Percentiles rank a stretch among this genome's conserved stretches.
These are phyloP conservation scores for Curvularia sp. DNA, from an alignment of 2,329 filamentous ascomycete genomes.

Conservation along the genomic window DNA sequence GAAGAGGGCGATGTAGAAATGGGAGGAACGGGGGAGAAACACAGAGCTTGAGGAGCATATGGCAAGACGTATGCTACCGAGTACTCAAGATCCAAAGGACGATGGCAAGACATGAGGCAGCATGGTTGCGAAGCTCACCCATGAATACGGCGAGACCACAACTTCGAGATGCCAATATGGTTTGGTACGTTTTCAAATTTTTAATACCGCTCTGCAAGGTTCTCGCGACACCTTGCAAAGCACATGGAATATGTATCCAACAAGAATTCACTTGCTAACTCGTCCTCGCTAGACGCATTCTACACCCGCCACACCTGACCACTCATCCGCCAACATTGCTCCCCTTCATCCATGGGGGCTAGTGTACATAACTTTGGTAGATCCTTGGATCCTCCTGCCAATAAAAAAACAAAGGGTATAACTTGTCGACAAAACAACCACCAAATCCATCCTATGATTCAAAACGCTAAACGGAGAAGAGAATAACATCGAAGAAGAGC, in stretches of 20 bases:
- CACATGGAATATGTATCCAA: conserved; percentile 26
- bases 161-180: neutral
- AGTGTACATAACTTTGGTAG: conserved; percentile 37
- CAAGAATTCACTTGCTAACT: conserved; percentile 20
- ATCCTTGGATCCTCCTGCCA: conserved; percentile 27
- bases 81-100: neutral
- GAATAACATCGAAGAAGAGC: conserved; percentile 18
- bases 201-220: conserved; percentile 13
- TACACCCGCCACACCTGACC: neutral
- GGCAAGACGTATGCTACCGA: neutral
- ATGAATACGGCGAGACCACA: neutral
- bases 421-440: conserved; percentile 32
- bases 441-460: conserved; percentile 23
- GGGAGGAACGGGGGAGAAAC: conserved; percentile 38
- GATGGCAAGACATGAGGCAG: neutral
- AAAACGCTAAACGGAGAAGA: conserved; percentile 19
- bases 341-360: conserved; percentile 13
- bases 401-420: conserved; percentile 46
- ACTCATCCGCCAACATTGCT: conserved; percentile 1
- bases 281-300: conserved; percentile 21
- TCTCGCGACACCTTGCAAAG: conserved; percentile 6
- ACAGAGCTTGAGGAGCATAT: conserved; percentile 27
- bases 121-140: neutral
- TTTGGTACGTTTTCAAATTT: conserved; percentile 29
- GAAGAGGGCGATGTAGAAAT: conserved; percentile 39